Percentiles rank a stretch among this genome's conserved stretches.
Conservation (phyloP, 78 protist species). For the Dictyostelium firmibasis region DNA sequence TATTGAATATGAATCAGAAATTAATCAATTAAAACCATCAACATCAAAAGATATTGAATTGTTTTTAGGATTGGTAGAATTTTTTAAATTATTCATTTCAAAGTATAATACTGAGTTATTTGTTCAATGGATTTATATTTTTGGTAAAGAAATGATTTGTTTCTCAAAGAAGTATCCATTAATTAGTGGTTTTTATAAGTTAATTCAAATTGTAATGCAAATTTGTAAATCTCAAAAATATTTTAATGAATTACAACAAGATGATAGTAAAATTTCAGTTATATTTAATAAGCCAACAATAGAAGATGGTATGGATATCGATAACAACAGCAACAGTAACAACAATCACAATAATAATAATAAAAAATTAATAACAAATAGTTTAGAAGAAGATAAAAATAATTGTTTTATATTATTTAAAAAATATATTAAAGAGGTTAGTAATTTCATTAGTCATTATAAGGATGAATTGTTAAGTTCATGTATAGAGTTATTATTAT, state of each 20-base stretch:
- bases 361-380: neutral
- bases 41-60: conserved; percentile 72
- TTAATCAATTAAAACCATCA: conserved; percentile 29
- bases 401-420: conserved; percentile 58
- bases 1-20: conserved; percentile 30
- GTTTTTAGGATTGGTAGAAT: conserved; percentile 79
- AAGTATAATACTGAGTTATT: conserved; percentile 18
- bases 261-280: neutral
- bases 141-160: conserved; percentile 74
- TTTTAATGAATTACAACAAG: conserved; percentile 7
- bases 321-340: neutral
- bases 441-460: conserved; percentile 23
- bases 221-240: conserved; percentile 37
- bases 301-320: neutral
- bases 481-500: conserved; percentile 52
- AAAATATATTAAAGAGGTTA: conserved; percentile 65
- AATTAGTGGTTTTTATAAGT: conserved; percentile 78
- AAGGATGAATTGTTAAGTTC: conserved; percentile 85
- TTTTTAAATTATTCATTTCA: conserved; percentile 56
- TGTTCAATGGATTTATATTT: conserved; percentile 72
- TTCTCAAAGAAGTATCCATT: conserved; percentile 64
- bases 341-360: neutral
- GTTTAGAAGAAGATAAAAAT: conserved; percentile 32
- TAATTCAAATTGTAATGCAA: conserved; percentile 50
- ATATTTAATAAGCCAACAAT: neutral